Conservation (phyloP, 805 yeast genomes). For the Citeromyces matritensis region DNA sequence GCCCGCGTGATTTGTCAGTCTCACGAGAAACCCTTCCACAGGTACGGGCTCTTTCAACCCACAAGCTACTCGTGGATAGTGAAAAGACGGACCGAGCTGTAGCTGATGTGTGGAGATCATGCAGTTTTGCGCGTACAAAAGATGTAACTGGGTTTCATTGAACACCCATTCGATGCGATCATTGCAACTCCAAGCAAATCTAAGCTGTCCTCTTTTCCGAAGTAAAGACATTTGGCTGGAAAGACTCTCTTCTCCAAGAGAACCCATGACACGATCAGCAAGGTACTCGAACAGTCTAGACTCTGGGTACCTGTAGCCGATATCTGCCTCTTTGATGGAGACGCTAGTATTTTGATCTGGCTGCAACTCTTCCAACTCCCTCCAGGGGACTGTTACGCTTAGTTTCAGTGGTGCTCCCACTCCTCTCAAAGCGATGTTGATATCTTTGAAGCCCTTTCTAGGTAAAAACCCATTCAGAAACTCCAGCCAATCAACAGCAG, state of each 20-base stretch:
- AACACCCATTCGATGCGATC: slow-evolving; percentile 62
- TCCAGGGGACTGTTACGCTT: no score
- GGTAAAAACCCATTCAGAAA: slow-evolving; percentile 36
- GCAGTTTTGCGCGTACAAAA: slow-evolving; percentile 26
- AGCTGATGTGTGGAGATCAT: slow-evolving; percentile 30
- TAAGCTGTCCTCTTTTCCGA: slow-evolving; percentile 12
- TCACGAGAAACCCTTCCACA: slow-evolving; percentile 67
- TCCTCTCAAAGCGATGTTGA: no score
- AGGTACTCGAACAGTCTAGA: slow-evolving; percentile 13
- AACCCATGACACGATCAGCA: slow-evolving; percentile 17
- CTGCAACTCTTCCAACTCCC: no score
- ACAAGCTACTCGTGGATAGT: slow-evolving; percentile 18
- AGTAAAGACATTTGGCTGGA: no score
- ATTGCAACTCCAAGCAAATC: slow-evolving; percentile 49
- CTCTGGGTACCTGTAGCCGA: slow-evolving; percentile 9
- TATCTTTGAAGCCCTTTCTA: slow-evolving; percentile 4
- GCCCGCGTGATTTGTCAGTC: slow-evolving; percentile 38
- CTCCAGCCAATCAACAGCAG: slow-evolving; percentile 51
- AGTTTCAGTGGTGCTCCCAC: not conserved
- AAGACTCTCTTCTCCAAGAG: slow-evolving; percentile 1
- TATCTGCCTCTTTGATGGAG: slow-evolving; percentile 6
- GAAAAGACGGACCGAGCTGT: slow-evolving; percentile 39
- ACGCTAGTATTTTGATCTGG: not conserved
- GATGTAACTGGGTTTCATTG: slow-evolving; percentile 24
- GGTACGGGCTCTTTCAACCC: slow-evolving; percentile 46